Evolutionary conservation across 225 moss, liverwort and hornwort species (phyloP), one percentile per base, ranked within the genome.

Genomic region (Polytrichum commune): DNA sequence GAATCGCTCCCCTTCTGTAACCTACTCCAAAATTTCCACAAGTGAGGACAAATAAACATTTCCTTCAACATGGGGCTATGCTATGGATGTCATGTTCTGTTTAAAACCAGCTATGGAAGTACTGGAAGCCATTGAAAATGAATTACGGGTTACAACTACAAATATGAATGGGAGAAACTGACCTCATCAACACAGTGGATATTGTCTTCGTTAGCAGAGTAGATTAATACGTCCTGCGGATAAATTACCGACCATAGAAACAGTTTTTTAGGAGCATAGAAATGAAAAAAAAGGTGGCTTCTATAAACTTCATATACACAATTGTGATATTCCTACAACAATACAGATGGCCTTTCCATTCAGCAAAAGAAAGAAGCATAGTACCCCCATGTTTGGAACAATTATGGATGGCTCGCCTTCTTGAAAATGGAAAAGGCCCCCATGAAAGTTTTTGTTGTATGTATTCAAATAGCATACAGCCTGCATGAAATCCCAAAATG

Each of bases 381-480:
- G 18, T 89, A 96, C 96, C 86, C 96, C 93, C 35, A 80, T 30
- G 27, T 84, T 81, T 62, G 96, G 96, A 75, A 82, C 58, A 65
- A 96, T 66, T 55, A 84, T 90, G 33, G 74, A 64, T 53, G 83
- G 87, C 72, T 89, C 70, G 61, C 96, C 92, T 25, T 84, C 78
- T 78, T 89, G 86, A 71, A 96, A 96, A 73, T 82, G 96, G 73
- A 93, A 93, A 13, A 93, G 78, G 67, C 96, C 96, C 69, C 93
- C 96, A 76, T 70, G 74, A 66, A 96, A 96, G 66, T 96, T 90
- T 60, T 80, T 60, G 64, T 90, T 84, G 56, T 85, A 79, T n/a
- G 85, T 80, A 75, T 90, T 96, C 72, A 96, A 66, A 76, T 96
- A 96, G 67, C 93, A 93, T 68, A 93, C 93, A 58, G 91, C 96